These are phyloP conservation scores for Cystodermella granulosa DNA, from an alignment of 1,284 basidiomycete genomes.

Conservation along the genomic window DNA sequence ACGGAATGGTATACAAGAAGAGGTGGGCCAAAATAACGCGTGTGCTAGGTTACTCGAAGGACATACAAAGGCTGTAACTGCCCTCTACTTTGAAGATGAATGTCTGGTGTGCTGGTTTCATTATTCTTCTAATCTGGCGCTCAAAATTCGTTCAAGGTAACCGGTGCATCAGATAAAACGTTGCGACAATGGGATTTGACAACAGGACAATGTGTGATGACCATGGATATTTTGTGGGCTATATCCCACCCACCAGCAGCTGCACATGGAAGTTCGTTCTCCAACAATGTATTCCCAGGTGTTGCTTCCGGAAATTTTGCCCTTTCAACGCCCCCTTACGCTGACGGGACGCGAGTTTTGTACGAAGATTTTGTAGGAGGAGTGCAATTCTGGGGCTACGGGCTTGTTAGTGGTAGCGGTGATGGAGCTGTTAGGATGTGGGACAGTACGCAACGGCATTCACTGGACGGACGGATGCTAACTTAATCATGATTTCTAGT, in stretches of 20 bases:
- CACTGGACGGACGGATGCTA: constrained; percentile 3
- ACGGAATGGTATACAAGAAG: constrained; percentile 30
- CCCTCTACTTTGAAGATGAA: constrained; percentile 92
- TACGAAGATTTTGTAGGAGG: constrained; percentile 97
- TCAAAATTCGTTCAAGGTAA: constrained; percentile 56
- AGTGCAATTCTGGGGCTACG: constrained; percentile 98
- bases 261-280: constrained; percentile 38
- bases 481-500: constrained; percentile 47
- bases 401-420: constrained; percentile 91
- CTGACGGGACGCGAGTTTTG: constrained; percentile 90
- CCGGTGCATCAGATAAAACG: constrained; percentile 97
- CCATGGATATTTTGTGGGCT: constrained; percentile 99
- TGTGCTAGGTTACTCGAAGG: constrained; percentile 82
- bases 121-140: constrained; percentile 2
- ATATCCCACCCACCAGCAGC: constrained; percentile 84
- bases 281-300: constrained; percentile 50
- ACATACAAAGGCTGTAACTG: constrained; percentile 87
- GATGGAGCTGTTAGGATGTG: constrained; percentile 98
- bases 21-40: constrained; percentile 42
- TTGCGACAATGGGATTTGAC: constrained; percentile 96
- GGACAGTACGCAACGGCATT: constrained; percentile 73
- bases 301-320: constrained; percentile 64
- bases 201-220: constrained; percentile 96
- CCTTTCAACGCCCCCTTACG: constrained; percentile 79
- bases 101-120: constrained; percentile 62